phyloP scores from a whole-genome alignment of 495 filamentous ascomycete species.

The Penicillium verhagenii region DNA sequence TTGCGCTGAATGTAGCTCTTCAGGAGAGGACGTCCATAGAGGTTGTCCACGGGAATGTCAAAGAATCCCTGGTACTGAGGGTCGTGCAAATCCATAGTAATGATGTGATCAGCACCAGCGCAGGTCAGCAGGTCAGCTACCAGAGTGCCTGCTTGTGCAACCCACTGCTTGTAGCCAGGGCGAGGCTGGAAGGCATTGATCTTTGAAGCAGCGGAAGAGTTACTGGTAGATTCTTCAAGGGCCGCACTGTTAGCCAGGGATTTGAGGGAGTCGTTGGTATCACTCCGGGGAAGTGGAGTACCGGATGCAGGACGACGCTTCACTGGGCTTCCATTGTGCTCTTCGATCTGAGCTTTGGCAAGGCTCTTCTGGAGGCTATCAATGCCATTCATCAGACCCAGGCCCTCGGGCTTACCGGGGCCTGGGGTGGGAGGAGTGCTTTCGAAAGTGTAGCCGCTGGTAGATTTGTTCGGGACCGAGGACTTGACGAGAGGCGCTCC shows the following conservation, averaged over 20 bases:
- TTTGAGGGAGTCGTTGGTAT: conserved; percentile 60
- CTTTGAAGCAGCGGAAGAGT: conserved; percentile 46
- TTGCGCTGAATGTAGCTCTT: conserved; percentile 86
- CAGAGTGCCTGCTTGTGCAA: conserved; percentile 93
- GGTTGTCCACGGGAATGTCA: conserved; percentile 95
- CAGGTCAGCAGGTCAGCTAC: conserved; percentile 93
- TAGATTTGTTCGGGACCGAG: conserved; percentile 46
- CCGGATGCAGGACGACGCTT: conserved; percentile 27
- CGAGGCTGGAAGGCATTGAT: conserved; percentile 68
- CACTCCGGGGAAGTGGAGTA: conserved; percentile 50
- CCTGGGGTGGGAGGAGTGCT: conserved; percentile 83
- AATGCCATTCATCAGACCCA: conserved; percentile 60
- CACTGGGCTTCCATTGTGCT: conserved; percentile 46
- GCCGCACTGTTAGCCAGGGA: conserved; percentile 40
- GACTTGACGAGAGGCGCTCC: conserved; percentile 82
- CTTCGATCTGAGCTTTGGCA: conserved; percentile 58
- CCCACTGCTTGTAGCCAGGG: conserved; percentile 96
- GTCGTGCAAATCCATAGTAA: conserved; percentile 95
- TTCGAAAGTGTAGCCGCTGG: conserved; percentile 84
- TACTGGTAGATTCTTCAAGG: conserved; percentile 54
- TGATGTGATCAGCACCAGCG: conserved; percentile 93
- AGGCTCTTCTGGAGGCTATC: conserved; percentile 66
- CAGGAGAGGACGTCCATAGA: conserved; percentile 84
- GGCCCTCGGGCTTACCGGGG: conserved; percentile 61
- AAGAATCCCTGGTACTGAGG: conserved; percentile 99